phyloP scores from a whole-genome alignment of 2,329 filamentous ascomycete genomes.

The Penicillium frequentans region DNA sequence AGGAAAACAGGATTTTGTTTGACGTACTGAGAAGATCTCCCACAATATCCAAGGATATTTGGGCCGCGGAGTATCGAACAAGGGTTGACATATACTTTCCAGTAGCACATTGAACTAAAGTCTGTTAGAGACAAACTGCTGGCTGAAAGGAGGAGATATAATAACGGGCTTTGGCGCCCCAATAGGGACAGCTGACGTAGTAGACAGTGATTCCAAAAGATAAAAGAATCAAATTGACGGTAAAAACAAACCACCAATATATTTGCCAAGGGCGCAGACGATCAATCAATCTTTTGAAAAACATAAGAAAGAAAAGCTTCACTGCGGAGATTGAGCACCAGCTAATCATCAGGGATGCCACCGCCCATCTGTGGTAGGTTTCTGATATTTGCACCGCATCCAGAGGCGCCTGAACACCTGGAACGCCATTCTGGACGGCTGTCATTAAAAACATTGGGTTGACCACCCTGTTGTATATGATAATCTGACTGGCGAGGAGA shows the following conservation, averaged over 20 bases:
- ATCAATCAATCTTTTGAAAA: neutral
- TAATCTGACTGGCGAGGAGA: neutral
- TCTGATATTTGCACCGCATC: neutral
- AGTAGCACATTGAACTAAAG: neutral
- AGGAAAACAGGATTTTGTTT: neutral
- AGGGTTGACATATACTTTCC: neutral
- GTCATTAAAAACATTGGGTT: neutral
- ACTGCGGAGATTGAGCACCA: neutral
- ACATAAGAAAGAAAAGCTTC: neutral
- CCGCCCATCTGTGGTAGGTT: neutral
- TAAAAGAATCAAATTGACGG: neutral
- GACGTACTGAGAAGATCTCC: neutral
- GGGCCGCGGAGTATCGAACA: neutral
- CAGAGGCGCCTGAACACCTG: neutral
- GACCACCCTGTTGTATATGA: neutral
- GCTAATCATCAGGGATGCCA: neutral
- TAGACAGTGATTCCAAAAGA: neutral
- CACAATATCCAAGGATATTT: neutral
- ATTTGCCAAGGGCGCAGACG: neutral
- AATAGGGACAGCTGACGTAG: slow-evolving; percentile 3
- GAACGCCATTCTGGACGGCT: neutral
- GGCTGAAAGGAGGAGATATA: neutral
- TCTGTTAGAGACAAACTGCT: neutral
- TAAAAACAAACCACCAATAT: neutral
- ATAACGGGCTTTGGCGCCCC: neutral